Evolutionary conservation across 2,329 filamentous ascomycete genomes (phyloP).

Genomic region (Diplocarpon rosae): DNA sequence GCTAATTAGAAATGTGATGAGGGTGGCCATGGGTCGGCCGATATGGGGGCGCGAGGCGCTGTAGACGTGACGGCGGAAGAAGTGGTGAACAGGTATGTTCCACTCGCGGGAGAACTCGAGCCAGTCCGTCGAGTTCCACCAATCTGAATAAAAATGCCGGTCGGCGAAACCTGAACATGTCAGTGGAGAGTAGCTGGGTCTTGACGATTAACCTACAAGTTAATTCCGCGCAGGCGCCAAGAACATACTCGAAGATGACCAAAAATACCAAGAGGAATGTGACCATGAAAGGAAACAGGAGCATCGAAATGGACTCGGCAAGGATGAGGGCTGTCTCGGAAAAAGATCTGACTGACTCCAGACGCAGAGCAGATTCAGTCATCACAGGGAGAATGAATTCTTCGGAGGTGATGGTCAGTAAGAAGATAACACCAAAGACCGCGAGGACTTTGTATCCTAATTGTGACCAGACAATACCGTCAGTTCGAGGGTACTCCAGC

Average conservation of each 20-base stretch:
- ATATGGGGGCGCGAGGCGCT: constrained; percentile 67
- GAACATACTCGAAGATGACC: constrained; percentile 94
- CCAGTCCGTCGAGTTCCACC: constrained; percentile 76
- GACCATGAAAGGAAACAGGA: constrained; percentile 96
- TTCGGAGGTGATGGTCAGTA: constrained; percentile 81
- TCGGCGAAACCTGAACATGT: constrained; percentile 57
- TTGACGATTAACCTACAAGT: constrained; percentile 40
- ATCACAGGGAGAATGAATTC: constrained; percentile 93
- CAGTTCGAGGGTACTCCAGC: constrained; percentile 80
- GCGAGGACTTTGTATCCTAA: constrained; percentile 78
- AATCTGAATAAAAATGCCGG: constrained; percentile 79
- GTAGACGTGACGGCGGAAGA: constrained; percentile 90
- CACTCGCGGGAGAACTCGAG: constrained; percentile 93
- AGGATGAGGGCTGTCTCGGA: constrained; percentile 69
- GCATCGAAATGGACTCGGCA: constrained; percentile 77
- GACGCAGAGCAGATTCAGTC: constrained; percentile 50
- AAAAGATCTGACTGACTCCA: constrained; percentile 33
- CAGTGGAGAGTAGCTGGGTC: constrained; percentile 1
- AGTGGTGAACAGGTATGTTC: constrained; percentile 97
- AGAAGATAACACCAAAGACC: constrained; percentile 91
- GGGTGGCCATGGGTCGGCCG: constrained; percentile 65
- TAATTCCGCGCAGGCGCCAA: constrained; percentile 90
- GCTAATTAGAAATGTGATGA: constrained; percentile 85
- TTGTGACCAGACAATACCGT: constrained; percentile 65
- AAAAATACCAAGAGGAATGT: constrained; percentile 92